These are phyloP conservation scores for Suaeda aralocaspica DNA, from an alignment of 148 eudicot species.

Conservation along the genomic window DNA sequence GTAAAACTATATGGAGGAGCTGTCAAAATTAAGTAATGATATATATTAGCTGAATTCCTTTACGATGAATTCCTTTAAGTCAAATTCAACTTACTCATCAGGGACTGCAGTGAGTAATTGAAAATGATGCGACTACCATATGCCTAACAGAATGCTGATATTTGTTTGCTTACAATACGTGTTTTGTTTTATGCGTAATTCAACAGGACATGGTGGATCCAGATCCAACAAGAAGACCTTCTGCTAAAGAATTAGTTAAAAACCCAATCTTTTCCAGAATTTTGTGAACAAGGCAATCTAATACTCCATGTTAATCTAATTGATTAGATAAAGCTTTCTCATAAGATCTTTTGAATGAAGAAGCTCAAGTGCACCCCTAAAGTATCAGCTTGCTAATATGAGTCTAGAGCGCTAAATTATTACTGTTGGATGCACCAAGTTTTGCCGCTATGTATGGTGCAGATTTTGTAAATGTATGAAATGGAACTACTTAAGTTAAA, in stretches of 20 bases:
- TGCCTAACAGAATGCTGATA: not conserved
- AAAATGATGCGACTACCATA: not conserved
- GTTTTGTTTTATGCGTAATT: not conserved
- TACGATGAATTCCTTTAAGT: too few relatives aligned
- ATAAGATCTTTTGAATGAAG: not conserved
- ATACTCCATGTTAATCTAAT: conserved; percentile 25
- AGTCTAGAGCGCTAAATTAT: conserved; percentile 4
- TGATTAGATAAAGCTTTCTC: not conserved
- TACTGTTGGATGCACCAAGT: conserved; percentile 30
- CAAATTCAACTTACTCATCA: not conserved
- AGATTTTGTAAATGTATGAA: conserved; percentile 32
- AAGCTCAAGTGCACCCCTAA: not conserved
- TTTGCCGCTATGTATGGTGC: conserved; percentile 34
- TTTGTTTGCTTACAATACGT: not conserved
- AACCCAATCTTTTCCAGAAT: conserved; percentile 54
- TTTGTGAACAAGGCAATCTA: conserved; percentile 13
- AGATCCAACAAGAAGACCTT: conserved; percentile 72
- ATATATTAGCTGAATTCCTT: too few relatives aligned
- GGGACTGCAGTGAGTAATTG: not conserved
- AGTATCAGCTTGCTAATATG: not conserved
- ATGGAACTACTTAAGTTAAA: not conserved
- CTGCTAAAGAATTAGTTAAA: conserved; percentile 62
- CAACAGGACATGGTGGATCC: conserved; percentile 82
- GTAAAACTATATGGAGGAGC: too few relatives aligned
- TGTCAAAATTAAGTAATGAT: too few relatives aligned